Conservation (phyloP, 441 rosid genomes). For the Manihot esculenta region DNA sequence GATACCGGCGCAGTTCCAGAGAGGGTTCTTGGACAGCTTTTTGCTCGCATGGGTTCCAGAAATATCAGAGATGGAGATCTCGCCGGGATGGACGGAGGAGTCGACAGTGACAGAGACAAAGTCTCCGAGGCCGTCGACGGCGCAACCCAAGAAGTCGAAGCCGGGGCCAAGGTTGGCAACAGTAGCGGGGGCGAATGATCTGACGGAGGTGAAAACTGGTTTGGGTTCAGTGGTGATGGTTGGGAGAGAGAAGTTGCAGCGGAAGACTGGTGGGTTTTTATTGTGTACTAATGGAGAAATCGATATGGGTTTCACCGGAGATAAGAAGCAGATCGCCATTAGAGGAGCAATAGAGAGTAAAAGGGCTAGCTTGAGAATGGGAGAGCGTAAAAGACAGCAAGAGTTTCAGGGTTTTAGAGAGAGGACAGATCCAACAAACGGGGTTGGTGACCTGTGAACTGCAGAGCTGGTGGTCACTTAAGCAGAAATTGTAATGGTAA, state of each 20-base stretch:
- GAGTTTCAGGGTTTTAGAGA: too few species aligned
- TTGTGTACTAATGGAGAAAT: slow-evolving; percentile 10
- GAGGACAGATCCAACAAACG: too few species aligned
- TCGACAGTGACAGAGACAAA: slow-evolving; percentile 67
- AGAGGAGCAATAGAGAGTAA: background rate
- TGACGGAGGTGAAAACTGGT: slow-evolving; percentile 70
- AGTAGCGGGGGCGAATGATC: slow-evolving; percentile 87
- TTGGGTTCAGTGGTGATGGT: slow-evolving; percentile 54
- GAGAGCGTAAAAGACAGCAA: too few species aligned
- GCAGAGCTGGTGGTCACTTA: too few species aligned
- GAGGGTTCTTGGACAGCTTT: slow-evolving; percentile 72
- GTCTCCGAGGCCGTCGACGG: slow-evolving; percentile 92
- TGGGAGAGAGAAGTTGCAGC: slow-evolving; percentile 53
- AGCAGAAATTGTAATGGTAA: too few species aligned
- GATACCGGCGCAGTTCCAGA: slow-evolving; percentile 82
- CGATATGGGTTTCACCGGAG: slow-evolving; percentile 31
- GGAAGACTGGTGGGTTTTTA: slow-evolving; percentile 28
- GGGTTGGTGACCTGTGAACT: too few species aligned
- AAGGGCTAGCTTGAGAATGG: too few species aligned
- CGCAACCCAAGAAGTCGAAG: slow-evolving; percentile 86
- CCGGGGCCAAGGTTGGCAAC: slow-evolving; percentile 92
- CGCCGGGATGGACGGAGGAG: slow-evolving; percentile 69
- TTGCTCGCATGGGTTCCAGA: slow-evolving; percentile 45
- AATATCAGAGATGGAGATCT: slow-evolving; percentile 59
- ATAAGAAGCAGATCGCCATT: slow-evolving; percentile 36